Conservation (phyloP, 306 rosid species). For the Oxytropis ochrocephala region DNA sequence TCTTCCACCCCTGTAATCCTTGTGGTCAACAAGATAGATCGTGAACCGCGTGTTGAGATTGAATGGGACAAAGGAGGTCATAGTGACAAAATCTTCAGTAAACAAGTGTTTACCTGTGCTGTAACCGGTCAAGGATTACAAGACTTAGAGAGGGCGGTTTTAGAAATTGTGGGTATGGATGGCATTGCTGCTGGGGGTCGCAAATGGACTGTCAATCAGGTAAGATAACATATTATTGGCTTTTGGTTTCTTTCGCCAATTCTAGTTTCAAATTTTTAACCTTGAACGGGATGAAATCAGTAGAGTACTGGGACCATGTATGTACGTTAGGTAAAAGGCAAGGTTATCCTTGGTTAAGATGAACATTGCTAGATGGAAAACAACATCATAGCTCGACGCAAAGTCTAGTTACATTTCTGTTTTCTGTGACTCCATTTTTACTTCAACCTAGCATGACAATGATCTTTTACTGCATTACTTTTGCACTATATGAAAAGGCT, state of each 20-base stretch:
- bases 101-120: slow-evolving; percentile 76
- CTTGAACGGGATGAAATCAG: background rate
- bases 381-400: background rate
- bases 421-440: background rate
- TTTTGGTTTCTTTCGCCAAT: background rate
- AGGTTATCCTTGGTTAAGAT: background rate
- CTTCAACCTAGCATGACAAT: background rate
- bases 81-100: slow-evolving; percentile 35
- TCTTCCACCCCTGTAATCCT: slow-evolving; percentile 72
- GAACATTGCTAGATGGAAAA: background rate
- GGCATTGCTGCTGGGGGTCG: slow-evolving; percentile 62
- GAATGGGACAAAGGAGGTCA: slow-evolving; percentile 28
- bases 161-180: slow-evolving; percentile 72
- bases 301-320: background rate
- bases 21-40: slow-evolving; percentile 82
- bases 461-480: background rate
- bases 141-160: slow-evolving; percentile 70
- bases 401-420: background rate
- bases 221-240: slow-evolving; percentile 4
- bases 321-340: background rate
- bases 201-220: slow-evolving; percentile 93
- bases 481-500: background rate
- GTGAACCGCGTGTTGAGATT: slow-evolving; percentile 39
- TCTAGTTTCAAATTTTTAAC: background rate
- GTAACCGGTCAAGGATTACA: slow-evolving; percentile 83